phyloP scores from a whole-genome alignment of 2,329 filamentous ascomycete genomes.

The Aspergillus melleus region DNA sequence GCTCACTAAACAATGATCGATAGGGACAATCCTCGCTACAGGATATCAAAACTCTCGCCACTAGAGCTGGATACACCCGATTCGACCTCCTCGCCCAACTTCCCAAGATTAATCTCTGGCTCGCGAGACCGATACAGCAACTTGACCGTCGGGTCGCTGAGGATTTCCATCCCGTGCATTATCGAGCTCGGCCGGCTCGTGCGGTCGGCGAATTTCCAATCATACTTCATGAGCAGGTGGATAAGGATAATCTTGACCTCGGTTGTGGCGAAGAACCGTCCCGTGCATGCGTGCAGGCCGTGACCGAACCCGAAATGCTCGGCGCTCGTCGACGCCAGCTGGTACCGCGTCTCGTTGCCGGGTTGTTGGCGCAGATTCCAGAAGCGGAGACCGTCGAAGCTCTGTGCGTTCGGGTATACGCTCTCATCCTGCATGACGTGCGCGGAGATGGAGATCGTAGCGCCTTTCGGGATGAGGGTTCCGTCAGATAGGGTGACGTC shows the following conservation, averaged over 20 bases:
- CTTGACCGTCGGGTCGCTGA: conserved; percentile 31
- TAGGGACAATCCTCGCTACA: background rate
- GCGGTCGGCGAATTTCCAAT: conserved; percentile 45
- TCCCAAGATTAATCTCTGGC: conserved; percentile 26
- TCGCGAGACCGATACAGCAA: conserved; percentile 27
- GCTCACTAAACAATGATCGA: background rate
- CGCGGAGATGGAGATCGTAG: conserved; percentile 24
- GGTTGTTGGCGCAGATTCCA: conserved; percentile 31
- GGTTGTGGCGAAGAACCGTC: conserved; percentile 58
- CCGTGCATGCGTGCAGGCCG: conserved; percentile 46
- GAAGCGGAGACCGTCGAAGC: conserved; percentile 37
- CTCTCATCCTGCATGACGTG: conserved; percentile 29
- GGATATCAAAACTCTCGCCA: background rate
- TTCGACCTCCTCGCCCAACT: conserved; percentile 15
- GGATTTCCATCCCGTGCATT: conserved; percentile 49
- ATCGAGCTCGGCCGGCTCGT: conserved; percentile 41
- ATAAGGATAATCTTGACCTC: conserved; percentile 58
- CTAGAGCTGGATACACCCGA: background rate
- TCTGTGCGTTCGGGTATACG: conserved; percentile 28
- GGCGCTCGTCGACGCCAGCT: conserved; percentile 31
- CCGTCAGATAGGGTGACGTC: conserved; percentile 31
- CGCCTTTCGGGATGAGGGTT: conserved; percentile 30
- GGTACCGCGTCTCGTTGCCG: conserved; percentile 30
- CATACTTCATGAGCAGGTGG: conserved; percentile 55
- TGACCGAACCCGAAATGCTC: conserved; percentile 39